A percentile compares a stretch with the other conserved stretches of the same genome.
Evolutionary conservation across 352 stramenopile genomes (phyloP).

Genomic region (Globisporangium viniferum): DNA sequence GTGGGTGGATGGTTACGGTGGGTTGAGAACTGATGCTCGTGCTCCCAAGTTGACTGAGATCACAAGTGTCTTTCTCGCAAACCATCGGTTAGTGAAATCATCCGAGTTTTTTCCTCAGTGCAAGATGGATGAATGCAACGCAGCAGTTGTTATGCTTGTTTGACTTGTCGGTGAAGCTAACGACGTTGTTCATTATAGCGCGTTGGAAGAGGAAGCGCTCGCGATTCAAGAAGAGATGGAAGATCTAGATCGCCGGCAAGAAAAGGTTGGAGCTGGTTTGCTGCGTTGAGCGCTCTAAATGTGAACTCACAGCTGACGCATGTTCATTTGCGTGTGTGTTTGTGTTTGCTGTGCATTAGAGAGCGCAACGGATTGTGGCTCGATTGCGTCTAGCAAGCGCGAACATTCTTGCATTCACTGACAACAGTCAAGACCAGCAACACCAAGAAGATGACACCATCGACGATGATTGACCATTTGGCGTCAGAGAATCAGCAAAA

Average conservation of each 20-base stretch:
- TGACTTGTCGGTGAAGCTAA: not conserved
- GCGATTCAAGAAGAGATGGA: slow-evolving; percentile 65
- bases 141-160: not conserved
- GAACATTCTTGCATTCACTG: slow-evolving; percentile 52
- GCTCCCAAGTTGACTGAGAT: slow-evolving; percentile 16
- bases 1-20: not conserved
- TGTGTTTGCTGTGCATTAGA: slow-evolving; percentile 15
- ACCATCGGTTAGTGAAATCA: slow-evolving; percentile 13
- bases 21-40: not conserved
- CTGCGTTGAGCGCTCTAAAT: not conserved
- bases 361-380: slow-evolving; percentile 33
- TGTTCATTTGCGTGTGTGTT: not conserved
- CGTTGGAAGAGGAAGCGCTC: slow-evolving; percentile 45
- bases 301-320: not conserved
- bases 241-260: slow-evolving; percentile 50
- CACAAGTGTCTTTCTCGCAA: slow-evolving; percentile 12
- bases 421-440: slow-evolving; percentile 22
- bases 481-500: not conserved
- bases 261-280: slow-evolving; percentile 28
- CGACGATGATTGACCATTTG: not conserved
- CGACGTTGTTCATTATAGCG: slow-evolving; percentile 22
- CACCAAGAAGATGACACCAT: slow-evolving; percentile 7
- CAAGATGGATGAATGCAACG: not conserved
- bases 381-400: slow-evolving; percentile 52
- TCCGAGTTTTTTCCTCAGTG: not conserved